Base-by-base conservation (phyloP, 164 flowering plant species). In the Vitis amurensis region DNA sequence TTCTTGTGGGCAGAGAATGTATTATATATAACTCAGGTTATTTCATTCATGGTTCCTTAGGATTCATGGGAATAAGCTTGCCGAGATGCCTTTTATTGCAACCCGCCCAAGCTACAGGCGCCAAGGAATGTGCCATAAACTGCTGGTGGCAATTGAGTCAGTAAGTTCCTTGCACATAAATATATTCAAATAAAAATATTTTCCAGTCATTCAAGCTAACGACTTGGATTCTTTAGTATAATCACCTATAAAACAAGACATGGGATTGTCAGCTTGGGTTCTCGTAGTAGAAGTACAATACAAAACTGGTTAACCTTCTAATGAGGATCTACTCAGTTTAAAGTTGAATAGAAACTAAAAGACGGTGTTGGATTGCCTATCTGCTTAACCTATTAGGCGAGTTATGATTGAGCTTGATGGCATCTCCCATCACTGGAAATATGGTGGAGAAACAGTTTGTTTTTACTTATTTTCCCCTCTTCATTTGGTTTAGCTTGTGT, bases 11-110 rank as follows among this genome's bases (percentile, higher is more conserved):
- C 56, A 4, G 13, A 8, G 11, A 2, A 23, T 19, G 2, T 47
- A 16, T 31, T 59, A 64, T 11, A 64, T 11, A 15, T 50, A n/a
- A 30, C 62, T 73, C 17, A 14, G 15, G 29, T 49, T 23, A 6
- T 67, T 52, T 8, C 9, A 9, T 16, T 67, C 30, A 52, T 62
- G 59, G 17, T 63, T 68, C 1, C 58, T 19, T 61, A 86, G 90
- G 79, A 15, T 86, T 10, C 84, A 80, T 77, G 86, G 84, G 0
- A 61, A 64, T 3, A 68, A 66, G 52, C 16, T 83, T 13, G 87
- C 86, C 0, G 88, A 86, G 64, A 86, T 84, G 82, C 86, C 90
- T 11, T 84, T 78, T 56, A 76, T 81, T 2, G 84, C 77, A 11
- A 86, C 90, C 5, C 29, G 69, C 0, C 56, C 53, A 0, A n/a